Evolutionary conservation across 139 green algal genomes (phyloP), one percentile per base, ranked within the genome.

Genomic region (Penium margaritaceum): DNA sequence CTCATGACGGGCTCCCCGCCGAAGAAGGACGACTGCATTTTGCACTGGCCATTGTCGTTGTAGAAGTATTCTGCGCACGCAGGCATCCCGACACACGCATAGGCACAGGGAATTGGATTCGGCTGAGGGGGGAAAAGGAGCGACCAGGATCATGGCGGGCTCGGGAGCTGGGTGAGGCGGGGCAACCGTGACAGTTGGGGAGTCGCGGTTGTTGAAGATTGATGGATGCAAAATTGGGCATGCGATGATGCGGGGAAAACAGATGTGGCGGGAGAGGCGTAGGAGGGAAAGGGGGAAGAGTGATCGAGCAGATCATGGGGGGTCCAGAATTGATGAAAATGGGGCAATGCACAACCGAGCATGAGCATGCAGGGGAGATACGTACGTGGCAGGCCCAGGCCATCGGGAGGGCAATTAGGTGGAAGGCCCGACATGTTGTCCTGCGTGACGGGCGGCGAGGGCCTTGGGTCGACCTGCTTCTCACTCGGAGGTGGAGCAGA

Each of bases 341-440:
- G n/a, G n/a, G n/a, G n/a, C n/a, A n/a, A n/a, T n/a, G n/a, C n/a
- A n/a, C n/a, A n/a, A n/a, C n/a, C n/a, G n/a, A n/a, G n/a, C n/a
- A n/a, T n/a, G n/a, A n/a, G n/a, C n/a, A n/a, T n/a, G 21, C 27
- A 27, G 58, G 21, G 34, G 24, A 67, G 58, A 24, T 24, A 9
- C 61, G 43, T 5, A 68, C 61, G 35, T 38, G 61, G 19, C 34
- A 72, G 38, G 64, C 64, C 64, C n/a, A 72, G n/a, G 39, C 64
- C 64, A 6, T 64, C 64, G 24, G 64, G 64, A 6, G 64, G 64
- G n/a, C 64, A 72, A 37, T 72, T 72, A 21, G 39, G 64, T 24
- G 64, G 64, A 27, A 72, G 64, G 0, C 36, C 36, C 61, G 36
- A 24, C 35, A 46, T 46, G 61, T 30, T 68, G 17, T 0, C 35